Evolutionary conservation across 768 basidiomycete genomes (phyloP).

Genomic region (Panus rudis): DNA sequence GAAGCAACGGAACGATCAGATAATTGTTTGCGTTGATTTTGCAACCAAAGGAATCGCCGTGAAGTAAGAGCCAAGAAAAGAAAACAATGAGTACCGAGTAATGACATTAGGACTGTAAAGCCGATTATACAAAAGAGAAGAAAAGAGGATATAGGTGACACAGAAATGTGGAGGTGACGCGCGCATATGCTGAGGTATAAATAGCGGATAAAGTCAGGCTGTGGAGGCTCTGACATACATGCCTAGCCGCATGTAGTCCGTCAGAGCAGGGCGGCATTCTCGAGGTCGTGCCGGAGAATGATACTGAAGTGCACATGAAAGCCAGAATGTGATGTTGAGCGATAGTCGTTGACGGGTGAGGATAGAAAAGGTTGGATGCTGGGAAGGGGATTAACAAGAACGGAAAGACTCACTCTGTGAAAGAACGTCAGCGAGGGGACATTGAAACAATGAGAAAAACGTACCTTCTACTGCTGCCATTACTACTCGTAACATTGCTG

Average conservation of each 20-base stretch:
- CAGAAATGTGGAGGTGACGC: not conserved
- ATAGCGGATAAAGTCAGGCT: constrained; percentile 4
- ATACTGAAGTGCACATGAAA: constrained; percentile 44
- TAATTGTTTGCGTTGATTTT: constrained; percentile 7
- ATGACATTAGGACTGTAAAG: too few relatives aligned
- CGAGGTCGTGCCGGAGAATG: constrained; percentile 58
- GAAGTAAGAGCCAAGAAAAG: not conserved
- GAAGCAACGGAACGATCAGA: too few relatives aligned
- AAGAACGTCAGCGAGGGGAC: constrained; percentile 9
- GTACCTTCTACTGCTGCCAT: constrained; percentile 95
- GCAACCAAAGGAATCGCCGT: not conserved
- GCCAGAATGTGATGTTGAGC: constrained; percentile 27
- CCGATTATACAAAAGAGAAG: too few relatives aligned
- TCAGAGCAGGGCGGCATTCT: constrained; percentile 60
- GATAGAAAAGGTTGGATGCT: constrained; percentile 17
- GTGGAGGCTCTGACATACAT: constrained; percentile 2
- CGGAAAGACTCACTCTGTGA: constrained; percentile 57
- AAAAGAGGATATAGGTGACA: not conserved
- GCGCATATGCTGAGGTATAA: not conserved
- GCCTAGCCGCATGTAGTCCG: not conserved
- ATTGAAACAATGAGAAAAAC: constrained; percentile 20
- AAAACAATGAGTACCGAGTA: not conserved
- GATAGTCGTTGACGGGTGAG: constrained; percentile 12
- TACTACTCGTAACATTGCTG: constrained; percentile 78
- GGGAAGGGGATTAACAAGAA: constrained; percentile 18